Conservation (phyloP, 805 yeast genomes). For the Candida khao-thaluensis region DNA sequence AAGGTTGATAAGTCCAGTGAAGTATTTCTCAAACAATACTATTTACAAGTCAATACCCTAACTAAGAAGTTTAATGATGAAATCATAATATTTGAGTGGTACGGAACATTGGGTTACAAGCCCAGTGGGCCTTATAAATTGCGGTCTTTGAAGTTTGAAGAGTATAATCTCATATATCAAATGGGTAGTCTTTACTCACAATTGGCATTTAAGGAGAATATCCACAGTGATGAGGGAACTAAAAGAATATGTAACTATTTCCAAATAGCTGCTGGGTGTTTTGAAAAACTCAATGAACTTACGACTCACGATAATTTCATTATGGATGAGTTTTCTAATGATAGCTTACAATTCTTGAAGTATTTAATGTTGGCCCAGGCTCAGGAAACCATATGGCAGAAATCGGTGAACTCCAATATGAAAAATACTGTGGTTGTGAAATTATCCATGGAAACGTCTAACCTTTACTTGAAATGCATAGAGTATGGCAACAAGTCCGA, state of each 20-base stretch:
- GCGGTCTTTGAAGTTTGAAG: conserved; percentile 58
- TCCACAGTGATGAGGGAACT: conserved; percentile 51
- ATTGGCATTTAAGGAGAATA: conserved; percentile 48
- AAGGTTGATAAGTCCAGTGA: conserved; percentile 30
- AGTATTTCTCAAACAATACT: conserved; percentile 46
- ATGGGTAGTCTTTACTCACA: conserved; percentile 63
- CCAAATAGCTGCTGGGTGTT: conserved; percentile 72
- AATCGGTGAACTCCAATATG: conserved; percentile 49
- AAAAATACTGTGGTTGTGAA: conserved; percentile 64
- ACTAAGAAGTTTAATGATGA: conserved; percentile 63
- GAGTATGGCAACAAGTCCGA: conserved; percentile 43
- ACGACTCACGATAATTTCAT: conserved; percentile 1
- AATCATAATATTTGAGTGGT: conserved; percentile 67
- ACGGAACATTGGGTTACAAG: conserved; percentile 59
- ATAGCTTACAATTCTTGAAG: conserved; percentile 51
- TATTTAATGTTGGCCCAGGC: conserved; percentile 74
- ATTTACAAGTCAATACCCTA: conserved; percentile 42
- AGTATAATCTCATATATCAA: conserved; percentile 62
- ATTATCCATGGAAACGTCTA: conserved; percentile 61
- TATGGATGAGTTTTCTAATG: conserved; percentile 37
- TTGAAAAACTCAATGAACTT: conserved; percentile 27
- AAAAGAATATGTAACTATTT: conserved; percentile 62
- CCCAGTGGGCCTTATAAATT: conserved; percentile 46
- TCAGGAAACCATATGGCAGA: conserved; percentile 82
- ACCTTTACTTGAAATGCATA: conserved; percentile 50